These are phyloP conservation scores for Chlamydomonas schloesseri DNA, from an alignment of 139 green algal species.

Conservation along the genomic window DNA sequence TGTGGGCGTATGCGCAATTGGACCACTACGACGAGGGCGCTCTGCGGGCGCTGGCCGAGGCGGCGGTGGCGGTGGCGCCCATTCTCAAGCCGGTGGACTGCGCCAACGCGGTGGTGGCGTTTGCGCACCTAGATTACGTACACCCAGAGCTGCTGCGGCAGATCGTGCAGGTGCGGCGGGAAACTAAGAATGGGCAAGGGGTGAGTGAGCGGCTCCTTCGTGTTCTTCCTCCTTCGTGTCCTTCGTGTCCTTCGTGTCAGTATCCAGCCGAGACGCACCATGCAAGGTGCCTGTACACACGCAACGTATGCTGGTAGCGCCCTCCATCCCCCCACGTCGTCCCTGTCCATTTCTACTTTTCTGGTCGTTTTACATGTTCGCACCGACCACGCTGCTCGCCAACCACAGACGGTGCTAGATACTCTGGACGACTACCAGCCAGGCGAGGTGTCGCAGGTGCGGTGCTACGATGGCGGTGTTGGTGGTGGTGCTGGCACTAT, in stretches of 20 bases:
- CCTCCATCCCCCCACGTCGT: too few species aligned
- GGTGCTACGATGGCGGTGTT: too few species aligned
- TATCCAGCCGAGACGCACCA: too few species aligned
- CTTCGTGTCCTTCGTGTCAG: too few species aligned
- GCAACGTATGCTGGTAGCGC: too few species aligned
- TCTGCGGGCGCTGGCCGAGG: conserved; percentile 13
- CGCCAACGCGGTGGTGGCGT: conserved; percentile 47
- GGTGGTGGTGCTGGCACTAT: too few species aligned
- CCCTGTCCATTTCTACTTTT: too few species aligned
- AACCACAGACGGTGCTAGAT: conserved; percentile 28
- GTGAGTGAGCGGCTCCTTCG: too few species aligned
- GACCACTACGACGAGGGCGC: conserved; percentile 6
- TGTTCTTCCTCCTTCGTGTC: too few species aligned
- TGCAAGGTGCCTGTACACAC: too few species aligned
- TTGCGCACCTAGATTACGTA: conserved; percentile 43
- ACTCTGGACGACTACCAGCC: conserved; percentile 34
- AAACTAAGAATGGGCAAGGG: not conserved
- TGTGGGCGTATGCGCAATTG: conserved; percentile 38
- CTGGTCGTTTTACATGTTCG: too few species aligned
- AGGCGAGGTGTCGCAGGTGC: conserved; percentile 21
- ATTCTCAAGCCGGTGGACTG: conserved; percentile 51
- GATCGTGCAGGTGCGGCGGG: conserved; percentile 32
- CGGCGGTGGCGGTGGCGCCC: not conserved
- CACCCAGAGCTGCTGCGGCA: conserved; percentile 47
- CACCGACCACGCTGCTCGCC: not conserved